Base-by-base conservation (phyloP, 1,139 yeast species). In the Hemisphaericaspora lyxosophila region DNA sequence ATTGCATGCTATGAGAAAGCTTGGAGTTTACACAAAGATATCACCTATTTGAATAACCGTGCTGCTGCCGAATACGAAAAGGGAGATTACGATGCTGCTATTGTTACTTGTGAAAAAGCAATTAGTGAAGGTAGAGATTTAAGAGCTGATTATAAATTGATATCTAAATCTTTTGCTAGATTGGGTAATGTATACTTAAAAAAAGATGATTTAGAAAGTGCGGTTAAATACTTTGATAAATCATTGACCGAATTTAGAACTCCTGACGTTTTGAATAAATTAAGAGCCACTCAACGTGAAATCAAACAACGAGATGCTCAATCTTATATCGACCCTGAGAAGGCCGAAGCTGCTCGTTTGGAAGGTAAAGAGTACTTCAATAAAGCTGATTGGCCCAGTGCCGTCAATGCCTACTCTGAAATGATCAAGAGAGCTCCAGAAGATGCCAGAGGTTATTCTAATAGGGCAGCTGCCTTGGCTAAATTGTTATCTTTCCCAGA, bases 41-140 rank as follows among this genome's bases (percentile, higher is more conserved):
- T 92, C 55, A 92, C 98, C 1, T 94, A 85, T 62, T 74, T 94
- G 59, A 94, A 92, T 71, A 94, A 94, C 73, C 81, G 95, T 57
- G 94, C 98, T 26, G 98, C 99, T 39, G 98, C 98, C 20, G 96
- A 92, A 64, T 92, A 67, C 55, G 99, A 94, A 67, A 89, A 90
- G 64, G 96, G 95, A 43, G 97, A 89, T 55, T 87, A 78, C 54
- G 95, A 88, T 42, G 67, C 82, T 12, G 90, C 96, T 27, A 85
- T 92, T 48, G 66, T 73, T 41, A 87, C 97, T 5, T 85, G 97
- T 64, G 69, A 79, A 50, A 67, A 70, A 41, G 97, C 98, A 13
- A 76, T 92, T 46, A 96, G 87, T 34, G 80, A 85, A 59, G 97
- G 96, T 48, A 80, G 96, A 67, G 94, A 85, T 49, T 59, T 77